Percentiles rank a stretch among this genome's conserved stretches.
Conservation (phyloP, 768 basidiomycete species). For the Lyophyllum shimeji region DNA sequence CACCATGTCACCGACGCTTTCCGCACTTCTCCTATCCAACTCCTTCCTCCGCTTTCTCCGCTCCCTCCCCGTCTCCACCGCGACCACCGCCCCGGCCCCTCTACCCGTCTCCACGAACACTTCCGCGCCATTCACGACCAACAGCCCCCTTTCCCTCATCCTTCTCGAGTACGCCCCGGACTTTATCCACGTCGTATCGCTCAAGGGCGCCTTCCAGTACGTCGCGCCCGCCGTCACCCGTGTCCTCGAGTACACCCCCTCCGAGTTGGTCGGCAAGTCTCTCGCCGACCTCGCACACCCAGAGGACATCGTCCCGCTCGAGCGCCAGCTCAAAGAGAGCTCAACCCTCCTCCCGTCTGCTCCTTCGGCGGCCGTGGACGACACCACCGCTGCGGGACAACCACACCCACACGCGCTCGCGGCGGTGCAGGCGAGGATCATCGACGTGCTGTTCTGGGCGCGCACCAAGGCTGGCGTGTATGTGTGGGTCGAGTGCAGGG, state of each 20-base stretch:
- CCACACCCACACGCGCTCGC: background rate
- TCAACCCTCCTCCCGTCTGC: slow-evolving; percentile 25
- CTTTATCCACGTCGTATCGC: slow-evolving; percentile 86
- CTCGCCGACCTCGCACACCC: slow-evolving; percentile 85
- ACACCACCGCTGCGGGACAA: background rate
- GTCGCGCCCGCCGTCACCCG: slow-evolving; percentile 78
- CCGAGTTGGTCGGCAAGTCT: slow-evolving; percentile 77
- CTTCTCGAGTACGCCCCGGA: slow-evolving; percentile 69
- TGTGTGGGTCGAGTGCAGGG: slow-evolving; percentile 91
- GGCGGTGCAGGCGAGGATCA: slow-evolving; percentile 43
- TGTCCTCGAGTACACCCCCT: slow-evolving; percentile 84
- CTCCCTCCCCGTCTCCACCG: slow-evolving; percentile 45
- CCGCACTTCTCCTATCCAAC: slow-evolving; percentile 40
- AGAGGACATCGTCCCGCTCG: slow-evolving; percentile 86
- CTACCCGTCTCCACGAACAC: slow-evolving; percentile 9
- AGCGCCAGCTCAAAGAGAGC: slow-evolving; percentile 87
- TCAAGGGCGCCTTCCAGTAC: slow-evolving; percentile 92
- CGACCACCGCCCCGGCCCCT: slow-evolving; percentile 29
- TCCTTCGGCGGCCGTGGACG: too few relatives aligned
- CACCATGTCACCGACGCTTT: slow-evolving; percentile 54
- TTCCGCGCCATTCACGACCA: slow-evolving; percentile 25
- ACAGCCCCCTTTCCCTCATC: slow-evolving; percentile 51
- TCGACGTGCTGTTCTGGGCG: slow-evolving; percentile 87
- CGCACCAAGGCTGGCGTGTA: slow-evolving; percentile 62
- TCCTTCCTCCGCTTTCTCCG: slow-evolving; percentile 49